These are phyloP conservation scores for Nakazawaea ernobii DNA, from an alignment of 805 yeast genomes.

Conservation along the genomic window DNA sequence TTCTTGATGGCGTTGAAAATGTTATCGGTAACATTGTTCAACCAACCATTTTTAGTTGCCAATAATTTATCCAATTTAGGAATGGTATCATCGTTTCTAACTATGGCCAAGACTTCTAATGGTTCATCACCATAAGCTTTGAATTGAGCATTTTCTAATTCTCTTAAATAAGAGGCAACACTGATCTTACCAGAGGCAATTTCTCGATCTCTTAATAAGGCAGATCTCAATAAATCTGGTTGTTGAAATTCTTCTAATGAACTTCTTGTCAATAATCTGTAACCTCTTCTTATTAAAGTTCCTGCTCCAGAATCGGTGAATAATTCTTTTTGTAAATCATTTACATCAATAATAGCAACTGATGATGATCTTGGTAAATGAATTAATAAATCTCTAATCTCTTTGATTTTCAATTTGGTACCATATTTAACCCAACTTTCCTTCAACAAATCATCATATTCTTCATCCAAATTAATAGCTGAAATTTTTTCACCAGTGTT, in stretches of 20 bases:
- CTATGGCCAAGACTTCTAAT: constrained; percentile 87
- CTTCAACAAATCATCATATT: constrained; percentile 83
- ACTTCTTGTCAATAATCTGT: constrained; percentile 71
- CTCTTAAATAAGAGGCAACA: constrained; percentile 76
- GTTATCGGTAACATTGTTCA: constrained; percentile 94
- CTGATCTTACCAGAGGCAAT: constrained; percentile 64
- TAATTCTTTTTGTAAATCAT: constrained; percentile 92
- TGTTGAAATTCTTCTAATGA: constrained; percentile 63
- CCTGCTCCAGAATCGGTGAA: constrained; percentile 99
- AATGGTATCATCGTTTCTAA: constrained; percentile 43
- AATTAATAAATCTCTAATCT: constrained; percentile 89
- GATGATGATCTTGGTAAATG: constrained; percentile 95
- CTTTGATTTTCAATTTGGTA: constrained; percentile 93
- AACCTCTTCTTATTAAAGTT: constrained; percentile 95
- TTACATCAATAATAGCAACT: constrained; percentile 93
- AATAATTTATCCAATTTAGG: constrained; percentile 81
- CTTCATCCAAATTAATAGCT: constrained; percentile 91
- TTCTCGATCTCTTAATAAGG: constrained; percentile 71
- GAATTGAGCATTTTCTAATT: constrained; percentile 56
- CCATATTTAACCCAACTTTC: constrained; percentile 99
- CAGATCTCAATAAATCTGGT: constrained; percentile 72
- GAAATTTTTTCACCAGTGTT: constrained; percentile 85
- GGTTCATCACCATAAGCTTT: constrained; percentile 94
- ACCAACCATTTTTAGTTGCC: constrained; percentile 90
- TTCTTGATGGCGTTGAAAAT: constrained; percentile 77